phyloP scores from a whole-genome alignment of 768 basidiomycete species.

The Boletus rufocinnamomeus region DNA sequence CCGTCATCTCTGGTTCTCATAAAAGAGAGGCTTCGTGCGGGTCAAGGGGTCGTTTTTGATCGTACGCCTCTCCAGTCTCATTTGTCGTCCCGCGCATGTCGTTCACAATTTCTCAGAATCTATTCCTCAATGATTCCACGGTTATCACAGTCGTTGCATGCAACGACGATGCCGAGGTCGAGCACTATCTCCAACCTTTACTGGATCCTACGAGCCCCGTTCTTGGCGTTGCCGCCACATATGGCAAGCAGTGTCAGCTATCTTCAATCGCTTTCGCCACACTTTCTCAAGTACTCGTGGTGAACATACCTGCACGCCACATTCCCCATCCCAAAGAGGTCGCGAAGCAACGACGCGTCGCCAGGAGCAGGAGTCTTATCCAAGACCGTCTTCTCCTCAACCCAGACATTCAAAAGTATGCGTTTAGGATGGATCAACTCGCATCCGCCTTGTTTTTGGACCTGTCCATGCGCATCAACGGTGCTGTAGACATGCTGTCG shows the following conservation, averaged over 20 bases:
- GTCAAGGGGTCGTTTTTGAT: background rate
- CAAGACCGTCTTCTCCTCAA: constrained; percentile 36
- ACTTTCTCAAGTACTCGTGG: constrained; percentile 34
- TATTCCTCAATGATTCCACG: constrained; percentile 33
- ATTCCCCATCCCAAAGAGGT: constrained; percentile 1
- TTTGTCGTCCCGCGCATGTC: constrained; percentile 12
- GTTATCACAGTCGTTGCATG: constrained; percentile 32
- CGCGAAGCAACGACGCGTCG: constrained; percentile 1
- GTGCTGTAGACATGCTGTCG: constrained; percentile 47
- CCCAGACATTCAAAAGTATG: constrained; percentile 34
- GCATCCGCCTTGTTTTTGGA: constrained; percentile 44
- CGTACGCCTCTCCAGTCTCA: constrained; percentile 5
- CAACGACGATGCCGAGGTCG: constrained; percentile 30
- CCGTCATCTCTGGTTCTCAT: background rate
- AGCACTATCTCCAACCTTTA: constrained; percentile 31
- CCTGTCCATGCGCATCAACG: constrained; percentile 34
- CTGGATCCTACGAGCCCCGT: constrained; percentile 24
- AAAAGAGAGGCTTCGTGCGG: constrained; percentile 2
- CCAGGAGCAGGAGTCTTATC: constrained; percentile 28
- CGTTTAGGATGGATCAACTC: constrained; percentile 50
- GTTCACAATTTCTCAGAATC: constrained; percentile 34
- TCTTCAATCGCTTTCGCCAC: constrained; percentile 45
- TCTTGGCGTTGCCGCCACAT: constrained; percentile 48
- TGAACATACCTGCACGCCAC: constrained; percentile 31
- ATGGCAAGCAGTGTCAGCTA: constrained; percentile 38